These are phyloP conservation scores for Isatis tinctoria DNA, from an alignment of 345 rosid genomes.

Conservation along the genomic window DNA sequence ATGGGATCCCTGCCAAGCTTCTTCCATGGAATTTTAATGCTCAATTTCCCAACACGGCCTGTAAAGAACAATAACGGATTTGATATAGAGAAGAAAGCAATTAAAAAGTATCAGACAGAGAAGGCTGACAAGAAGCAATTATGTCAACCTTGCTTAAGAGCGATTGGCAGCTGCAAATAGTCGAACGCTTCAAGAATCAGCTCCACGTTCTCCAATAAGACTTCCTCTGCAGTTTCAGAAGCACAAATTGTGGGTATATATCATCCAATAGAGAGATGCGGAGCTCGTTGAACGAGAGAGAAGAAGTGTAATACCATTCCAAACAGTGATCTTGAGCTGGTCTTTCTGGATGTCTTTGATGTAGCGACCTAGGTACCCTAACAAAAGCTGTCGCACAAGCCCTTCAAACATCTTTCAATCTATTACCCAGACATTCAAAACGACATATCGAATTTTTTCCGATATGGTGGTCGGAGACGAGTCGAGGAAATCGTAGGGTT, in stretches of 20 bases:
- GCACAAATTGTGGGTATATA: background rate
- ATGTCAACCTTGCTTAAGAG: conserved; percentile 62
- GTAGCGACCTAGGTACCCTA: conserved; percentile 78
- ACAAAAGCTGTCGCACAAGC: conserved; percentile 52
- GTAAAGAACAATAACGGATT: background rate
- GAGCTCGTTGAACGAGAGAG: background rate
- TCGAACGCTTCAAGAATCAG: conserved; percentile 88
- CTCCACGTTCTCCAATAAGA: conserved; percentile 71
- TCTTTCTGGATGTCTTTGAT: conserved; percentile 75
- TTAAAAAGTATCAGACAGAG: background rate
- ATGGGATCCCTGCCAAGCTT: conserved; percentile 73
- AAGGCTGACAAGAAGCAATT: background rate
- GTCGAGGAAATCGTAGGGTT: conserved; percentile 26
- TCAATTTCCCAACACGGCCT: conserved; percentile 74
- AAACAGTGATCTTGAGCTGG: conserved; percentile 73
- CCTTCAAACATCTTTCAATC: conserved; percentile 63
- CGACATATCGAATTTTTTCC: background rate
- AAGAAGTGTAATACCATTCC: conserved; percentile 42
- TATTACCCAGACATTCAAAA: background rate
- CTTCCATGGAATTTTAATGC: conserved; percentile 83
- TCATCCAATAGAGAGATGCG: conserved; percentile 15
- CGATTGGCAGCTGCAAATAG: conserved; percentile 76
- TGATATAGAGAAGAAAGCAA: background rate
- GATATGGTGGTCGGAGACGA: conserved; percentile 21
- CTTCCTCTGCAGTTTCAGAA: conserved; percentile 41